Conservation (phyloP, 2,329 filamentous ascomycete species). For the Acrodontium crateriforme region DNA sequence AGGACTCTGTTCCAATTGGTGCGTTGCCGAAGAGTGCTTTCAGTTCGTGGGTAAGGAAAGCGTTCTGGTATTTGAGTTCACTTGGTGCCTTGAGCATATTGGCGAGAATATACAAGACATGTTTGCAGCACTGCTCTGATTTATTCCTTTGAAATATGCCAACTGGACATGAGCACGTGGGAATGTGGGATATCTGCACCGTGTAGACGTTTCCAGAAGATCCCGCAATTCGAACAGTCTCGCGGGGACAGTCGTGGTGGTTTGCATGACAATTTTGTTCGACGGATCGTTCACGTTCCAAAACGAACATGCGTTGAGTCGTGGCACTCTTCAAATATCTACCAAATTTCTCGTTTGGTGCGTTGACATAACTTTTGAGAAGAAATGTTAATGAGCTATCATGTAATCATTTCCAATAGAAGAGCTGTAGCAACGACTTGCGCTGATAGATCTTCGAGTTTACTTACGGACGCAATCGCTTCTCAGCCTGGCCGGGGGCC, state of each 20-base stretch:
- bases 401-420: background rate
- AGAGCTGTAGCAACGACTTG: too few species aligned
- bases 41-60: constrained; percentile 45
- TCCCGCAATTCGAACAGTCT: constrained; percentile 44
- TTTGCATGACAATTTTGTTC: constrained; percentile 36
- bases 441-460: background rate
- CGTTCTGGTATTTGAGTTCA: constrained; percentile 45
- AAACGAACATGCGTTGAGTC: constrained; percentile 38
- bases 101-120: constrained; percentile 46
- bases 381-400: too few species aligned
- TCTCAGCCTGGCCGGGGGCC: constrained; percentile 10
- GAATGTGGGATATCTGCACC: constrained; percentile 38
- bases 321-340: constrained; percentile 11
- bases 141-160: constrained; percentile 20
- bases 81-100: constrained; percentile 43
- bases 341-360: constrained; percentile 9
- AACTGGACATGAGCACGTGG: constrained; percentile 20
- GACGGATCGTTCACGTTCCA: constrained; percentile 34
- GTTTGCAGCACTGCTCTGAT: constrained; percentile 45
- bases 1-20: constrained; percentile 34
- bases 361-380: constrained; percentile 6
- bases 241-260: constrained; percentile 31
- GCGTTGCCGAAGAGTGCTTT: constrained; percentile 41
- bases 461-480: constrained; percentile 10
- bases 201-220: constrained; percentile 49